A percentile compares a stretch with the other conserved stretches of the same genome.
Evolutionary conservation across 2,329 filamentous ascomycete species (phyloP).

Genomic region (Nothomitra cinnamomea): DNA sequence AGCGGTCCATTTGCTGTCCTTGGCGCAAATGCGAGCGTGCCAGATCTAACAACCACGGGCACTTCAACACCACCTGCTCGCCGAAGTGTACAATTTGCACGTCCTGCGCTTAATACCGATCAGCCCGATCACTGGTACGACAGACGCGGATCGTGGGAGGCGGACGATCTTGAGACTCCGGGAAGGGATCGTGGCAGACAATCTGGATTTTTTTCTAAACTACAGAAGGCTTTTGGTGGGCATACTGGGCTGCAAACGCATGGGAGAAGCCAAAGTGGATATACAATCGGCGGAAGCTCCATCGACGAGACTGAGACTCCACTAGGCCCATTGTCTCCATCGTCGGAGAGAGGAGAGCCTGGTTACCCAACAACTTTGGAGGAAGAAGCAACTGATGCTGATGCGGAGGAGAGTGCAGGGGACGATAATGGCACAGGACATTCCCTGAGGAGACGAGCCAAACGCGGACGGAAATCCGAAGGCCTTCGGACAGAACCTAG

Average conservation of each 20-base stretch:
- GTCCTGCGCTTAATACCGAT: slow-evolving; percentile 20
- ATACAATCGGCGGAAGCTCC: slow-evolving; percentile 23
- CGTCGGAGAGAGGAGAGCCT: slow-evolving; percentile 29
- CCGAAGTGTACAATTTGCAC: slow-evolving; percentile 62
- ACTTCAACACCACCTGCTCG: slow-evolving; percentile 28
- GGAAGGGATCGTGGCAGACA: slow-evolving; percentile 19
- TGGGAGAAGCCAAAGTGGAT: slow-evolving; percentile 30
- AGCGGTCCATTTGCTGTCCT: neutral
- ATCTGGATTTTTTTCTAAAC: slow-evolving; percentile 57
- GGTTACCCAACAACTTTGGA: slow-evolving; percentile 24
- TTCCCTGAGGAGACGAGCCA: slow-evolving; percentile 42
- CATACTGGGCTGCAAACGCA: slow-evolving; percentile 32
- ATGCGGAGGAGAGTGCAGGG: slow-evolving; percentile 74
- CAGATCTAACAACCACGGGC: neutral
- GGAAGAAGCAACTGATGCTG: slow-evolving; percentile 50
- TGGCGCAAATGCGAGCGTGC: neutral
- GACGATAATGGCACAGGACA: slow-evolving; percentile 40
- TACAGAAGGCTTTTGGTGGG: slow-evolving; percentile 53
- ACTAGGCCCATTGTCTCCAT: slow-evolving; percentile 26
- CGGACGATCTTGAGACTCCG: slow-evolving; percentile 39
- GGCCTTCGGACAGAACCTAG: slow-evolving; percentile 47
- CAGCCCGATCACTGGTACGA: slow-evolving; percentile 17
- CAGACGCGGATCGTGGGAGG: slow-evolving; percentile 47
- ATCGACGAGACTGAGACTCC: slow-evolving; percentile 22
- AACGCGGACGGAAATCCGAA: slow-evolving; percentile 40